These are phyloP conservation scores for Echinochloa phyllopogon DNA, from an alignment of 176 grass and related monocot species.

Conservation along the genomic window DNA sequence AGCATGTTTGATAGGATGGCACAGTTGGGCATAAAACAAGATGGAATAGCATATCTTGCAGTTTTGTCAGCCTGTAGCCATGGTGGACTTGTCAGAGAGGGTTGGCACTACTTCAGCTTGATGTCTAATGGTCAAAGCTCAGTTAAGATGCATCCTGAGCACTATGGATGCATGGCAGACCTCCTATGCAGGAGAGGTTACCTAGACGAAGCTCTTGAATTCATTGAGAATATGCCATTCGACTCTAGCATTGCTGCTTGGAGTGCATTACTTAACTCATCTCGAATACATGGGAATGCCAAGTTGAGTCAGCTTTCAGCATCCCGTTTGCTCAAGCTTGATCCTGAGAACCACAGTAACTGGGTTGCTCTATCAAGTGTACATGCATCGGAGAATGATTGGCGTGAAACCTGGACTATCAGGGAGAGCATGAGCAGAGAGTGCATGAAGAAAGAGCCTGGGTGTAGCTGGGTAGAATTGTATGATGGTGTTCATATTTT, in stretches of 20 bases:
- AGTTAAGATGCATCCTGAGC: conserved; percentile 43
- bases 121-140: conserved; percentile 40
- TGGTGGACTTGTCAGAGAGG: conserved; percentile 55
- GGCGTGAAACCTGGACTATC: conserved; percentile 52
- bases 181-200: conserved; percentile 58
- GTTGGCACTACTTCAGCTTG: conserved; percentile 53
- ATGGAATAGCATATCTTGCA: conserved; percentile 55
- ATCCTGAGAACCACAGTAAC: conserved; percentile 65
- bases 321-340: conserved; percentile 45
- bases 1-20: conserved; percentile 61
- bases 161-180: conserved; percentile 70
- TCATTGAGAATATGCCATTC: conserved; percentile 57
- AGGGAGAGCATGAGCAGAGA: conserved; percentile 59
- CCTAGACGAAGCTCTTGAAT: conserved; percentile 59
- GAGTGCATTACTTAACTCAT: conserved; percentile 61
- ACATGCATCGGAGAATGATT: conserved; percentile 50
- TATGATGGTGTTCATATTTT: conserved; percentile 60
- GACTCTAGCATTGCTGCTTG: conserved; percentile 53
- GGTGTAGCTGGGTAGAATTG: conserved; percentile 72
- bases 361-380: conserved; percentile 64
- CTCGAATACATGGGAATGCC: conserved; percentile 48
- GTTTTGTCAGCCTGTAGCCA: conserved; percentile 76
- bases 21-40: conserved; percentile 49
- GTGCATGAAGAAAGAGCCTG: conserved; percentile 67
- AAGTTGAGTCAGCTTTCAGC: conserved; percentile 52